A percentile compares a stretch with the other conserved stretches of the same genome.
phyloP scores from a whole-genome alignment of 805 yeast species.

The Candida verbasci region DNA sequence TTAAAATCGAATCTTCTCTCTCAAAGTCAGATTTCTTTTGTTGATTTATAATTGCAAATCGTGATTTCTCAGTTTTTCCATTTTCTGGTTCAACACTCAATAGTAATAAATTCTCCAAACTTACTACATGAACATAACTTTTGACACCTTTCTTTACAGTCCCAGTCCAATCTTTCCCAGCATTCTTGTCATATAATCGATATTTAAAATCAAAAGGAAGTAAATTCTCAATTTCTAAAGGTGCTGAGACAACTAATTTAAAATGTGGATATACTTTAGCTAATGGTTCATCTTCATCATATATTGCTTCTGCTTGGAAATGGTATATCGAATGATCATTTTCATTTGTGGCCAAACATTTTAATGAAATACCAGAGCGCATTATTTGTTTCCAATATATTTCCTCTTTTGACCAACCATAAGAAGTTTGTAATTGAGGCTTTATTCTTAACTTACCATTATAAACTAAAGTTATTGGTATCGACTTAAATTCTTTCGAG shows the following conservation, averaged over 20 bases:
- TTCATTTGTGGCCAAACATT: constrained; percentile 47
- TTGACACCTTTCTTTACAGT: constrained; percentile 58
- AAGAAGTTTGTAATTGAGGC: constrained; percentile 56
- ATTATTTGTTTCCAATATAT: constrained; percentile 64
- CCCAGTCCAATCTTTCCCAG: constrained; percentile 63
- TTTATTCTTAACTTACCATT: constrained; percentile 52
- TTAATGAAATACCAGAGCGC: constrained; percentile 43
- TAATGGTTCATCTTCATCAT: constrained; percentile 63
- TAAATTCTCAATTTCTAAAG: constrained; percentile 78
- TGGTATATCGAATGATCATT: constrained; percentile 48
- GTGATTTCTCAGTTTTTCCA: constrained; percentile 60
- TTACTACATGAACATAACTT: constrained; percentile 77
- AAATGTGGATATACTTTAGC: constrained; percentile 79
- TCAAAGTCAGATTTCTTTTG: constrained; percentile 51
- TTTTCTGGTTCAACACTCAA: constrained; percentile 64
- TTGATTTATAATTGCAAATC: constrained; percentile 69
- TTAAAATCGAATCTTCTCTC: constrained; percentile 48
- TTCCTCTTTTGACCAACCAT: constrained; percentile 62
- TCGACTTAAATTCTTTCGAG: constrained; percentile 56
- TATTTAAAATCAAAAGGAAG: constrained; percentile 79
- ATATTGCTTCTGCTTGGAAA: constrained; percentile 69
- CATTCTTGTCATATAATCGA: constrained; percentile 70
- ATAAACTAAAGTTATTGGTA: constrained; percentile 72
- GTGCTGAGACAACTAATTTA: constrained; percentile 74
- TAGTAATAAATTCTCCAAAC: constrained; percentile 64